Conservation (phyloP, 495 filamentous ascomycete species). For the Hypoxylon perforatum region DNA sequence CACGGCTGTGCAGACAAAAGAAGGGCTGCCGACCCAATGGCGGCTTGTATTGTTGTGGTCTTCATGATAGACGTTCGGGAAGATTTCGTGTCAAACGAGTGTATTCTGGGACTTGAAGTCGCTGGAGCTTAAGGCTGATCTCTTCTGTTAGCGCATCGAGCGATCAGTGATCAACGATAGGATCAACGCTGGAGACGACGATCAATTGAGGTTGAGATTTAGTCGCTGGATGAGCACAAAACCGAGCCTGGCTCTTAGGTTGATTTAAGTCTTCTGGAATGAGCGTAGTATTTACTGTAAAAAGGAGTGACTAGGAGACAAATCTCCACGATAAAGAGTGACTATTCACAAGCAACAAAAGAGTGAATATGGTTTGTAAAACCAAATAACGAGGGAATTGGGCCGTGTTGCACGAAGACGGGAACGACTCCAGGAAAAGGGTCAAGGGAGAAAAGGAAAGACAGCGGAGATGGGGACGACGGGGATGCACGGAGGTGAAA, state of each 20-base stretch:
- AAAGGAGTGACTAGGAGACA: conserved; percentile 36
- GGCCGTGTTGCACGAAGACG: conserved; percentile 17
- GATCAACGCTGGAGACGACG: conserved; percentile 35
- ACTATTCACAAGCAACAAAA: conserved; percentile 26
- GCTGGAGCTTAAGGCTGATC: conserved; percentile 20
- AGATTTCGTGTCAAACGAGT: conserved; percentile 37
- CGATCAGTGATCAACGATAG: conserved; percentile 26
- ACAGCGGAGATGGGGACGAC: conserved; percentile 14
- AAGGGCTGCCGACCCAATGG: conserved; percentile 60
- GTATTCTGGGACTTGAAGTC: conserved; percentile 9
- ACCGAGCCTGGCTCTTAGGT: conserved; percentile 5
- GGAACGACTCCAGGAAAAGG: conserved; percentile 22
- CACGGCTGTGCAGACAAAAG: conserved; percentile 51
- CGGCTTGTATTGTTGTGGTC: conserved; percentile 59
- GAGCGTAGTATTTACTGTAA: conserved; percentile 32
- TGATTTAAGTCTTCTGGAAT: conserved; percentile 9
- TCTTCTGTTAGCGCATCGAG: conserved; percentile 28
- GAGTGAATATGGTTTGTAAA: conserved; percentile 14
- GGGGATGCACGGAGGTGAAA: conserved; percentile 2
- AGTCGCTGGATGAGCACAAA: conserved; percentile 24
- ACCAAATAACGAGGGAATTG: conserved; percentile 29
- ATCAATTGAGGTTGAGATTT: conserved; percentile 25
- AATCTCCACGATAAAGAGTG: conserved; percentile 38
- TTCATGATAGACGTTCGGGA: conserved; percentile 52
- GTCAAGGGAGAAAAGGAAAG: conserved; percentile 25